Base-by-base conservation (phyloP, 163 green algal species). In the Trebouxiophyceae sp. region DNA sequence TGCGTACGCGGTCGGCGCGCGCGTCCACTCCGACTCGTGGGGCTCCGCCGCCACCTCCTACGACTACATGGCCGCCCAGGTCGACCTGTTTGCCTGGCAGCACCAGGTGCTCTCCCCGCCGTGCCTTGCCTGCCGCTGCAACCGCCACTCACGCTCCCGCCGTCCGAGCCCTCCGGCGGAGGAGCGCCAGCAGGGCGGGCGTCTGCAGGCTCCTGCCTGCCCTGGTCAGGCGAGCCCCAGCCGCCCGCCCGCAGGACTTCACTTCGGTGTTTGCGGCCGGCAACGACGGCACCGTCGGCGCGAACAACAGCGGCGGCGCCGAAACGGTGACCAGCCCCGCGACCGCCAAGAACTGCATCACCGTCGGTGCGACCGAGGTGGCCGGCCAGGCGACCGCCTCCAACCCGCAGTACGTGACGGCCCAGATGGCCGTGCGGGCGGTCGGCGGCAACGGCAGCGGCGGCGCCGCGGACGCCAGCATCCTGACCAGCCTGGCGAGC, bases 1-100 rank as follows among this genome's bases (percentile, higher is more conserved):
- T 8, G 24, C 54, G 1, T 77, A 77, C 31, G 58, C 26, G 54
- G 74, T 45, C 34, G 92, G 91, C 5, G 89, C 87, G 20, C 68
- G 75, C 26, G 70, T 97, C 4, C 86, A 96, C 69, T 89, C 76
- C 54, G 90, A 96, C 62, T 95, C 87, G 0, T 97, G 91, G 91
- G 91, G 88, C 6, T 54, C 47, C 16, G 8, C 19, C 16, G 47
- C 22, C 47, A 27, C 80, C 16, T 56, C 61, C 2, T 97, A 97
- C 73, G 91, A 96, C 74, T 62, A 46, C 45, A 66, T 88, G 57
- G 76, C 83, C 7, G 57, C 58, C 0, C 63, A 81, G 27, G 72
- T 91, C 31, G 82, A 94, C 68, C 8, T 62, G 2, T 93, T 86
- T 72, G 62, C 77, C 0, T 73, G 57, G 27, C 5, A 65, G n/a